Percentiles rank a stretch among this genome's conserved stretches.
Conservation (phyloP, 2,329 filamentous ascomycete genomes). For the Elsinoe necatrix region DNA sequence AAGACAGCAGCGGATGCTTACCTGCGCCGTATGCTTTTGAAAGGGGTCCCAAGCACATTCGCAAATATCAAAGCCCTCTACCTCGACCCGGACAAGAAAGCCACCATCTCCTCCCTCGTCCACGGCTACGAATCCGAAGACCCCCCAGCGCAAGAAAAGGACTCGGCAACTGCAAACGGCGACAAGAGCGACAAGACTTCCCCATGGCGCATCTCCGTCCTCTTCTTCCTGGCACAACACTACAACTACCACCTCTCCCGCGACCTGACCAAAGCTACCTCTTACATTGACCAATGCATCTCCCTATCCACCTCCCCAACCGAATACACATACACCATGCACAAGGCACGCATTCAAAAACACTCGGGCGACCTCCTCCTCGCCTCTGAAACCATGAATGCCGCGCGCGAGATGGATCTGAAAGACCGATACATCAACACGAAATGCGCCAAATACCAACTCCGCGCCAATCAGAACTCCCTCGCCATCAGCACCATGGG, state of each 20-base stretch:
- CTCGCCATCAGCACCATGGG: slow-evolving; percentile 80
- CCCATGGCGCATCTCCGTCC: slow-evolving; percentile 64
- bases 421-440: slow-evolving; percentile 97
- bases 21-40: slow-evolving; percentile 74
- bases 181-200: slow-evolving; percentile 47
- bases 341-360: slow-evolving; percentile 90
- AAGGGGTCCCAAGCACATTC: slow-evolving; percentile 91
- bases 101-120: slow-evolving; percentile 65
- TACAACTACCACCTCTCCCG: slow-evolving; percentile 89
- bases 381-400: slow-evolving; percentile 81
- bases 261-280: slow-evolving; percentile 69
- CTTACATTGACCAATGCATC: slow-evolving; percentile 77
- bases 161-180: slow-evolving; percentile 33
- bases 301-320: slow-evolving; percentile 70
- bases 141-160: slow-evolving; percentile 23
- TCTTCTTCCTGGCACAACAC: slow-evolving; percentile 93
- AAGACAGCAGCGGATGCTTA: slow-evolving; percentile 68
- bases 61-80: slow-evolving; percentile 95
- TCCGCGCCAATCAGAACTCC: slow-evolving; percentile 85
- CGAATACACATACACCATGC: slow-evolving; percentile 89
- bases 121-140: slow-evolving; percentile 60
- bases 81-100: slow-evolving; percentile 64
- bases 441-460: slow-evolving; percentile 92
- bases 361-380: slow-evolving; percentile 71
- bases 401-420: slow-evolving; percentile 73